Base-by-base conservation (phyloP, 2,329 filamentous ascomycete species). In the Lizonia empirigonia region DNA sequence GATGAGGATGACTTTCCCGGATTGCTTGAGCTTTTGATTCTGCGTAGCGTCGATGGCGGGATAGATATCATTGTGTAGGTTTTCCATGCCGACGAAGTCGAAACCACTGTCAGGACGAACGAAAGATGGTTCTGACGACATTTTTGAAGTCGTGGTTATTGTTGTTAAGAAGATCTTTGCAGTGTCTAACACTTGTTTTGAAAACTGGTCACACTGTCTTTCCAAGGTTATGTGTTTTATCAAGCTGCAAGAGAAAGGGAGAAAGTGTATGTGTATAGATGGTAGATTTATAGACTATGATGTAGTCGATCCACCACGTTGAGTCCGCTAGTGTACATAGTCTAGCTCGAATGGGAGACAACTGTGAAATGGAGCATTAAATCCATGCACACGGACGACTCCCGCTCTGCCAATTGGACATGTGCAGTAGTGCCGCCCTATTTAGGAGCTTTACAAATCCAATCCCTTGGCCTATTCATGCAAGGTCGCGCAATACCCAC, bases 51-150 rank as follows among this genome's bases (percentile, higher is more conserved):
- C 69, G 63, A 86, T 84, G 50, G 70, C 73, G 0, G 77, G 74
- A 63, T 86, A 86, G 2, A 80, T 84, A 57, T 82, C 77, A 44
- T 72, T 66, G 63, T 78, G 77, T 2, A 72, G 47, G 44, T 60
- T 57, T 2, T 54, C 34, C 4, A 35, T 10, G 38, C 63, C 63
- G 18, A 55, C 37, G 34, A 66, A 66, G 32, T 50, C 45, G 39
- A 29, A 58, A 16, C 60, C 62, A 12, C 39, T 38, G 27, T 50
- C 19, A 15, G 57, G 50, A 18, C 47, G 57, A 4, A 33, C 22
- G 12, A 37, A 24, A 7, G 30, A 29, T 22, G 24, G 24, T 5
- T 33, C 2, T 6, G 35, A 33, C 30, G 37, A 16, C 42, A 48
- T 38, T 20, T 7, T 35, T 35, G 18, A 20, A 12, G 18, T 12